Conservation (phyloP, 441 rosid genomes). For the Arabidopsis lyrata region DNA sequence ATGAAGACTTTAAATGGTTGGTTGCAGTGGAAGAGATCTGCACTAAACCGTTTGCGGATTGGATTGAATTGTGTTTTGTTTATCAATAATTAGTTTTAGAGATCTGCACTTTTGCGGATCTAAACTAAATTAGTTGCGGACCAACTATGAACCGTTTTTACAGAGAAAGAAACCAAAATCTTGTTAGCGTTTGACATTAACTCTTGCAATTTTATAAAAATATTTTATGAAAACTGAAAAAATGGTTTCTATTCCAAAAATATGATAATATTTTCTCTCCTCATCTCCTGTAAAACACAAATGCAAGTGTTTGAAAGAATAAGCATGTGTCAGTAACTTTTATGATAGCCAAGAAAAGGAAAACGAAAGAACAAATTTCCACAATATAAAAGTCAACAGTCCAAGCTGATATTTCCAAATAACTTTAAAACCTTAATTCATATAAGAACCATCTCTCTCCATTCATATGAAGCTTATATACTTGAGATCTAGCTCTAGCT, state of each 20-base stretch:
- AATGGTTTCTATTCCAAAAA: background rate
- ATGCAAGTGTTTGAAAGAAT: background rate
- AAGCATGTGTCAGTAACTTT: background rate
- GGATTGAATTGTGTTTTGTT: too few relatives aligned
- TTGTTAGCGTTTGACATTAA: background rate
- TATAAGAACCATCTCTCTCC: background rate
- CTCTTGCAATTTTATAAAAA: background rate
- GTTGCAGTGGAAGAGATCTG: too few relatives aligned
- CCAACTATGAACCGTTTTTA: too few relatives aligned
- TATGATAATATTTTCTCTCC: background rate
- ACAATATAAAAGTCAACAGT: background rate
- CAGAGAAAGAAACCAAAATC: too few relatives aligned
- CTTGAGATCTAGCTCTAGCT: constrained; percentile 20
- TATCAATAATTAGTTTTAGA: too few relatives aligned
- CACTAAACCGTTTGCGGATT: too few relatives aligned
- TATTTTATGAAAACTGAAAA: background rate
- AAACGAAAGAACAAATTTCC: background rate
- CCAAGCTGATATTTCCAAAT: too few relatives aligned
- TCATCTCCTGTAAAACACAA: background rate
- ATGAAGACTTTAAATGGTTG: too few relatives aligned
- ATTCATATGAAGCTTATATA: background rate
- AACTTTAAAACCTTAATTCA: background rate
- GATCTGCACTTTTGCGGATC: too few relatives aligned
- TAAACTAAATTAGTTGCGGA: too few relatives aligned
- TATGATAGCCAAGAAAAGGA: background rate